Percentiles rank a stretch among this genome's conserved stretches.
Conservation (phyloP, 2,329 filamentous ascomycete species). For the Sphaceloma murrayae region DNA sequence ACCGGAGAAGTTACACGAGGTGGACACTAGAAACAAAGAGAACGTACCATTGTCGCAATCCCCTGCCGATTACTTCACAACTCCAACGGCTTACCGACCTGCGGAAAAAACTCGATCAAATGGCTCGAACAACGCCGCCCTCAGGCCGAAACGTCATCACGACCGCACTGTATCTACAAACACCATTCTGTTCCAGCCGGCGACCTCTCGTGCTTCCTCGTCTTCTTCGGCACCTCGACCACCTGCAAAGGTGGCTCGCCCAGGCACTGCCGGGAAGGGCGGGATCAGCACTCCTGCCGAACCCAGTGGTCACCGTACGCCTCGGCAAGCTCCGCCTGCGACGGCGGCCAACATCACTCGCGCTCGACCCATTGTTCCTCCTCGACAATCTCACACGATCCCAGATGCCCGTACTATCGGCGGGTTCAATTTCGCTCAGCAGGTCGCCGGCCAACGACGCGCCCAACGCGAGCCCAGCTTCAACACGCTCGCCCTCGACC, state of each 20-base stretch:
- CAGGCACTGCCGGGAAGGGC: conserved; percentile 24
- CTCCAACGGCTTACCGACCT: background rate
- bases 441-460: conserved; percentile 9
- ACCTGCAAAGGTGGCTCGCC: conserved; percentile 17
- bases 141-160: conserved; percentile 38
- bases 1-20: conserved; percentile 17
- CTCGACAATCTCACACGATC: conserved; percentile 46
- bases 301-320: conserved; percentile 34
- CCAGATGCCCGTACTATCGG: conserved; percentile 47
- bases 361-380: conserved; percentile 49
- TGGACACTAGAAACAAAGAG: conserved; percentile 10
- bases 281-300: conserved; percentile 36
- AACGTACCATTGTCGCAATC: conserved; percentile 7
- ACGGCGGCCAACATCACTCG: conserved; percentile 28
- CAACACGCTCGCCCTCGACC: conserved; percentile 52
- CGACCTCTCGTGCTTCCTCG: conserved; percentile 31
- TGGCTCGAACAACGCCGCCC: conserved; percentile 13
- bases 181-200: conserved; percentile 75
- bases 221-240: conserved; percentile 14
- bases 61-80: conserved; percentile 7
- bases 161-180: conserved; percentile 67
- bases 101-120: conserved; percentile 18
- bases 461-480: conserved; percentile 49
- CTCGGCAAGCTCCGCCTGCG: conserved; percentile 30
- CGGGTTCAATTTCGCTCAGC: conserved; percentile 16